Evolutionary conservation across 179 eudicot species (phyloP).

Genomic region (Nepenthes alata): DNA sequence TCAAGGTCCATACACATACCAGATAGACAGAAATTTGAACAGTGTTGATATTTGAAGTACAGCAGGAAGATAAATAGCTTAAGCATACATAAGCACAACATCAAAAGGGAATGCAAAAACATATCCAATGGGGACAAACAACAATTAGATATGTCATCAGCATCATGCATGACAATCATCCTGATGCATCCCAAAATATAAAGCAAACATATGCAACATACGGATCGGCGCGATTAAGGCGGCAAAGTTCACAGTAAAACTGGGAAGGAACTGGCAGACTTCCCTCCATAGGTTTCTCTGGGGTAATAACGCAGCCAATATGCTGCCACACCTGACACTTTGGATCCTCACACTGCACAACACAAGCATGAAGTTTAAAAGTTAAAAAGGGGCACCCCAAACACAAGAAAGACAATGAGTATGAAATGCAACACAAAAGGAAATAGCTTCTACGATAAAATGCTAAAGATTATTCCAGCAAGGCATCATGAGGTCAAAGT

Average conservation of each 20-base stretch:
- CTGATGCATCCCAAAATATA: neutral
- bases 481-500: too few species aligned
- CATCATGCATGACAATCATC: neutral
- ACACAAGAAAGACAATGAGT: neutral
- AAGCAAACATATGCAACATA: constrained; percentile 28
- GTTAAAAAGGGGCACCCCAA: neutral
- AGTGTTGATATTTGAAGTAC: neutral
- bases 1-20: too few species aligned
- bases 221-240: constrained; percentile 93
- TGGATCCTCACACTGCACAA: constrained; percentile 75
- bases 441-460: too few species aligned
- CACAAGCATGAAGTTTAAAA: constrained; percentile 5
- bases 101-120: neutral
- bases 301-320: constrained; percentile 69
- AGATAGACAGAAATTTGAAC: too few species aligned
- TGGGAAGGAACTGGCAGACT: constrained; percentile 43
- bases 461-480: too few species aligned
- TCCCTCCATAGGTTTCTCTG: constrained; percentile 76
- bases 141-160: neutral
- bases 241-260: constrained; percentile 87
- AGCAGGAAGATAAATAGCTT: neutral
- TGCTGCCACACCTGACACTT: constrained; percentile 87
- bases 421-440: too few species aligned
- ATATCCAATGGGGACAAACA: neutral
- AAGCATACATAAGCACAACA: neutral